Conservation (phyloP, 2,329 filamentous ascomycete species). For the Cercospora zeae-maydis region DNA sequence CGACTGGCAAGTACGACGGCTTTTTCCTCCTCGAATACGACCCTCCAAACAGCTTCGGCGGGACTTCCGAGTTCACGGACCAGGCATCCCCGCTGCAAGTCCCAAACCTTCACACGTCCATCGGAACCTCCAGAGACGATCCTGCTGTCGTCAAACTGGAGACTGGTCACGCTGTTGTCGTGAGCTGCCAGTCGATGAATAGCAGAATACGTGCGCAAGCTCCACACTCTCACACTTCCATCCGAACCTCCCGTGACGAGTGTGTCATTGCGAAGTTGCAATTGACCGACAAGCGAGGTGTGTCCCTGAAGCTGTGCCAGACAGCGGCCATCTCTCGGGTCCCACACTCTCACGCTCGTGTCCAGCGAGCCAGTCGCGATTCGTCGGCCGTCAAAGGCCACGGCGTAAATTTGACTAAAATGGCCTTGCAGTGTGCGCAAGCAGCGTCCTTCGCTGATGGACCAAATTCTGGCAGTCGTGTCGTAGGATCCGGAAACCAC, state of each 20-base stretch:
- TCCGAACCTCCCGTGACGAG: slow-evolving; percentile 95
- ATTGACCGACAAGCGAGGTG: slow-evolving; percentile 90
- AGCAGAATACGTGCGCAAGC: slow-evolving; percentile 79
- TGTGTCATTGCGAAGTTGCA: slow-evolving; percentile 92
- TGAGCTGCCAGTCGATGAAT: slow-evolving; percentile 94
- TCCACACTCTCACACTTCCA: slow-evolving; percentile 95
- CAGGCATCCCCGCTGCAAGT: slow-evolving; percentile 83
- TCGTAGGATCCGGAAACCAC: slow-evolving; percentile 99
- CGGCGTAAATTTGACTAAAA: slow-evolving; percentile 98
- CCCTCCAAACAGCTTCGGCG: slow-evolving; percentile 93
- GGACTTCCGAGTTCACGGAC: slow-evolving; percentile 88
- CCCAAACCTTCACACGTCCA: slow-evolving; percentile 98
- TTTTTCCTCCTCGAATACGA: slow-evolving; percentile 97
- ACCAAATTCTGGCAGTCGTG: slow-evolving; percentile 95
- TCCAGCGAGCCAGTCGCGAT: slow-evolving; percentile 95
- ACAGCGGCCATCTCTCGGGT: slow-evolving; percentile 59
- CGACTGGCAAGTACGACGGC: slow-evolving; percentile 92
- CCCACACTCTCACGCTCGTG: slow-evolving; percentile 96
- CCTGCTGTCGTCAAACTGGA: slow-evolving; percentile 93
- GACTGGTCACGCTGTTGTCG: slow-evolving; percentile 95
- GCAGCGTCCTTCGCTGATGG: slow-evolving; percentile 91
- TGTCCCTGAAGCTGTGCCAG: slow-evolving; percentile 93
- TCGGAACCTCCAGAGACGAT: slow-evolving; percentile 96
- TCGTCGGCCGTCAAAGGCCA: slow-evolving; percentile 90
- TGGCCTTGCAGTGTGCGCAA: slow-evolving; percentile 86